Evolutionary conservation across 2,329 filamentous ascomycete genomes (phyloP).

Genomic region (Purpureocillium lavendulum): DNA sequence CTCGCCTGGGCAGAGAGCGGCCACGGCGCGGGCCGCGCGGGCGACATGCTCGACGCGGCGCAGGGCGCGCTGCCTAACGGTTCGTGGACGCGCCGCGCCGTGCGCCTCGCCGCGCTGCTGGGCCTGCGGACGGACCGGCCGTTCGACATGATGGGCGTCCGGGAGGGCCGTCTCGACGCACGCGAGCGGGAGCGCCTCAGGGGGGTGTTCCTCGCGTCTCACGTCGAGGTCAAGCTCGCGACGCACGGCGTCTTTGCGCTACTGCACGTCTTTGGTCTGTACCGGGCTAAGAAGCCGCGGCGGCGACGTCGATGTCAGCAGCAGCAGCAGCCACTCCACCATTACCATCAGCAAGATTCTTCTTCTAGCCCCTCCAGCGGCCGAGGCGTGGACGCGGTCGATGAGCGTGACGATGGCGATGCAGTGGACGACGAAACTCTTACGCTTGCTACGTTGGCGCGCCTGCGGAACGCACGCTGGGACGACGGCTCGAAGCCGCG

Average conservation of each 20-base stretch:
- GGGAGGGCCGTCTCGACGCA: background rate
- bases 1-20: conserved; percentile 25
- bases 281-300: no score
- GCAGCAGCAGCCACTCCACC: no score
- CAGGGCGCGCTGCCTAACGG: conserved; percentile 18
- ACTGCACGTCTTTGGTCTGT: conserved; percentile 12
- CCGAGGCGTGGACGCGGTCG: no score
- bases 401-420: conserved; percentile 4
- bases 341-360: conserved; percentile 9
- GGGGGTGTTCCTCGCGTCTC: conserved; percentile 23
- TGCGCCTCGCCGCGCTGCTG: conserved; percentile 19
- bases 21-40: conserved; percentile 17
- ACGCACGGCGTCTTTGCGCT: conserved; percentile 21
- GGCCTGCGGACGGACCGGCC: conserved; percentile 18
- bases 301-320: no score
- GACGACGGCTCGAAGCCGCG: conserved; percentile 15
- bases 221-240: conserved; percentile 32
- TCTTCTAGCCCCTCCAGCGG: no score
- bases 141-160: conserved; percentile 15
- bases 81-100: conserved; percentile 20
- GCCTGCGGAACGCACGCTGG: conserved; percentile 14
- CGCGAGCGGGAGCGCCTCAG: conserved; percentile 1
- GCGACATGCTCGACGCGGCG: conserved; percentile 19
- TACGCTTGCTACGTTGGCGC: conserved; percentile 8
- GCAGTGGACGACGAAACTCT: conserved; percentile 9